Conservation (phyloP, 768 basidiomycete species). For the Rhizopogon roseolus region DNA sequence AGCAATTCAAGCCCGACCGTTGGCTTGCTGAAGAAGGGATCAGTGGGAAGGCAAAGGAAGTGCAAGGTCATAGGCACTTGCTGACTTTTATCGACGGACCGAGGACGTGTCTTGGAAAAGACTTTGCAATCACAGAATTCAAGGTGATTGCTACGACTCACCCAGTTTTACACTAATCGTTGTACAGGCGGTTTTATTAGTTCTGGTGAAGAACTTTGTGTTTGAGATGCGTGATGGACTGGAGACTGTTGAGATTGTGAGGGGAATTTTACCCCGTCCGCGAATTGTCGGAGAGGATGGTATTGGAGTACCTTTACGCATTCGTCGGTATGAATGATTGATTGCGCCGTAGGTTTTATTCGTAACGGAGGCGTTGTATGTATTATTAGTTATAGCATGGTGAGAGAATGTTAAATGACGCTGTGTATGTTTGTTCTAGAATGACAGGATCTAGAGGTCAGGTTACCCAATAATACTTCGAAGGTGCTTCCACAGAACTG, state of each 20-base stretch:
- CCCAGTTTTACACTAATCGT: not conserved
- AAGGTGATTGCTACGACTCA: conserved; percentile 17
- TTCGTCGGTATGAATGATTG: conserved; percentile 17
- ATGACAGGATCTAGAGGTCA: too few relatives aligned
- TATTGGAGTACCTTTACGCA: conserved; percentile 23
- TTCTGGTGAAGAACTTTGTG: conserved; percentile 31
- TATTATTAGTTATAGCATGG: too few relatives aligned
- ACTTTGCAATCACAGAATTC: conserved; percentile 38
- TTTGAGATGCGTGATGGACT: conserved; percentile 17
- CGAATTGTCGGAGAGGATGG: conserved; percentile 19
- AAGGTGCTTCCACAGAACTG: too few relatives aligned
- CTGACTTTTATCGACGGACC: conserved; percentile 51
- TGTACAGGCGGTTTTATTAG: conserved; percentile 35
- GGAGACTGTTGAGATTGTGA: conserved; percentile 6
- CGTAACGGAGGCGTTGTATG: too few relatives aligned
- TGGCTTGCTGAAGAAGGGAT: conserved; percentile 45
- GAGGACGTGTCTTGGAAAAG: conserved; percentile 42
- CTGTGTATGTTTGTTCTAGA: too few relatives aligned
- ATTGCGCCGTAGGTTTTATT: too few relatives aligned
- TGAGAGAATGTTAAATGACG: too few relatives aligned
- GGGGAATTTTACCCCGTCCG: conserved; percentile 14
- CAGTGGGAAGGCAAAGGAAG: conserved; percentile 27
- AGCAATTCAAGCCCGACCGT: conserved; percentile 57
- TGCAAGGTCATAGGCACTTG: conserved; percentile 46
- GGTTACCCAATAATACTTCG: too few relatives aligned